Conservation (phyloP, 2,329 filamentous ascomycete genomes). For the Calonectria pauciramosa region DNA sequence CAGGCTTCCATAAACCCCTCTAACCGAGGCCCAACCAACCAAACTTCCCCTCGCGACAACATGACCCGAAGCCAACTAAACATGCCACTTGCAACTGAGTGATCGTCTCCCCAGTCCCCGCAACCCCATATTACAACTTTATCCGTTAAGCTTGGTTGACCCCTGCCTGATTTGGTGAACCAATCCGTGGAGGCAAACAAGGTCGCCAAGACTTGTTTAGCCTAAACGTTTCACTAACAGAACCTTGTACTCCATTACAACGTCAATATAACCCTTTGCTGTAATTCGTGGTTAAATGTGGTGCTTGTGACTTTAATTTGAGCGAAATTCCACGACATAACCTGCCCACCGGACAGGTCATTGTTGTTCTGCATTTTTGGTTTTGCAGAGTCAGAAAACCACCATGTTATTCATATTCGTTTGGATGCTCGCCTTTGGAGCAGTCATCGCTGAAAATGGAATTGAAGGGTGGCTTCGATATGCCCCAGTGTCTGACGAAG, state of each 20-base stretch:
- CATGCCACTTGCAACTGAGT: background rate
- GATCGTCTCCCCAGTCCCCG: slow-evolving; percentile 2
- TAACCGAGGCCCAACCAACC: background rate
- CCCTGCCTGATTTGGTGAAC: background rate
- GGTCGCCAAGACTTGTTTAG: slow-evolving; percentile 9
- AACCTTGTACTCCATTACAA: slow-evolving; percentile 2
- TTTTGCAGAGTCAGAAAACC: background rate
- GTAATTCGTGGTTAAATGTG: slow-evolving; percentile 8
- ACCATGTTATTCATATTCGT: slow-evolving; percentile 31
- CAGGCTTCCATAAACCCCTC: background rate
- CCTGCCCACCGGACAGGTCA: background rate
- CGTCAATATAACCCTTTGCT: background rate
- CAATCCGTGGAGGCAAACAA: background rate
- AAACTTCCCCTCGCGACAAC: background rate
- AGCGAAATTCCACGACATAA: background rate
- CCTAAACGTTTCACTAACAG: background rate
- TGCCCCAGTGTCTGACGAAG: slow-evolving; percentile 59
- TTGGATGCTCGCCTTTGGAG: slow-evolving; percentile 46
- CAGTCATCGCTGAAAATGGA: slow-evolving; percentile 70
- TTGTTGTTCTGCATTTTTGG: background rate
- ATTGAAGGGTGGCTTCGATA: slow-evolving; percentile 76
- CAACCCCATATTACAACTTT: background rate
- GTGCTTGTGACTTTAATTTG: background rate
- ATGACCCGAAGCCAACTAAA: background rate
- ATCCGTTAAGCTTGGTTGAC: background rate